Evolutionary conservation across 129 eudicot genomes (phyloP), one percentile per base, ranked within the genome.

Genomic region (Helianthus tuberosus): DNA sequence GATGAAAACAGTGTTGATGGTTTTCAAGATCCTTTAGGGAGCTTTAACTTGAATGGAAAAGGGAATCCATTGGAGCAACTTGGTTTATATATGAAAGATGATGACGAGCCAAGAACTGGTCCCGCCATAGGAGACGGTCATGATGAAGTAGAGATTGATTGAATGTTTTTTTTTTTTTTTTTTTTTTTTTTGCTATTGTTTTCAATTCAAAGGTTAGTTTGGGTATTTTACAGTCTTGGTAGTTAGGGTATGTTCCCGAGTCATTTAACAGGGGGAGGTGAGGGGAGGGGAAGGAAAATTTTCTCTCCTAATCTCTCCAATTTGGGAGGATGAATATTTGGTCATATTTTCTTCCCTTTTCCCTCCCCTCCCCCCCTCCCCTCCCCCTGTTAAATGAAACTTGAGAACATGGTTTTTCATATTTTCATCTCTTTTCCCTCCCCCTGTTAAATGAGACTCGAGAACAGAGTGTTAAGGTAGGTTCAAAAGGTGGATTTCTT

Each of bases 61-160:
- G 82, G 87, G 47, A 94, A 94, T 71, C 97, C 98, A 0, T 62
- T 94, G 74, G 98, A 94, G 81, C 97, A 86, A 68, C 93, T 94
- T 46, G 98, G 98, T 20, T 75, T 94, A 44, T 94, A 84, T 85
- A 90, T 80, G 93, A 94, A 90, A 77, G 82, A 77, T 1, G 97
- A 87, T 13, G 97, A 82, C 15, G 44, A 61, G 44, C 44, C 43
- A 29, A 43, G 20, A 61, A 13, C 46, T 13, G 66, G 46, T 12
- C 17, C 66, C 5, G 8, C 11, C 9, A 32, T 32, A 20, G 11
- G 44, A 29, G 96, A 85, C 27, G n/a, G n/a, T n/a, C n/a, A n/a
- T n/a, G 96, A 89, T 71, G 92, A 87, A 80, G 96, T 94, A 74
- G 97, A 93, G 70, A 90, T 84, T 11, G 96, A 93, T 63, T 90